Conservation (phyloP, 208 protist genomes). For the Angomonas deanei region DNA sequence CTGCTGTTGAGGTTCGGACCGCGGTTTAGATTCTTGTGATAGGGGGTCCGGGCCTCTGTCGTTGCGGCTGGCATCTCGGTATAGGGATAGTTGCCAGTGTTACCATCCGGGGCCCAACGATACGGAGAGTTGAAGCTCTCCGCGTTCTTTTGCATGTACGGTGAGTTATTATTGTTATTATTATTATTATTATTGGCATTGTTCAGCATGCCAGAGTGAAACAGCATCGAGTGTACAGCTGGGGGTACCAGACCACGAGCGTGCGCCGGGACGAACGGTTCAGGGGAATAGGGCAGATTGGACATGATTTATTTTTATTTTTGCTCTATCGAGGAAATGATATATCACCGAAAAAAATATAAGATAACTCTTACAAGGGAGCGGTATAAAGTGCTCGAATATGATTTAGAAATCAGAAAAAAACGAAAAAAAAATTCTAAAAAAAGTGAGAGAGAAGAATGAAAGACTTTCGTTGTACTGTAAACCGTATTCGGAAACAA, state of each 20-base stretch:
- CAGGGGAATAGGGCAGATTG: not conserved
- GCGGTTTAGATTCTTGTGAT: not conserved
- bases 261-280: not conserved
- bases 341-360: too few relatives aligned
- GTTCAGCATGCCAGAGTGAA: constrained; percentile 4
- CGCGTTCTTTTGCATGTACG: too few relatives aligned
- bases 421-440: constrained; percentile 5
- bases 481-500: not conserved
- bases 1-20: constrained; percentile 4
- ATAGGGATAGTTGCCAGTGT: not conserved
- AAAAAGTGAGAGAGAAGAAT: not conserved
- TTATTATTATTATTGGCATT: too few relatives aligned
- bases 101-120: not conserved
- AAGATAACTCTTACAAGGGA: too few relatives aligned
- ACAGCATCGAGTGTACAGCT: constrained; percentile 5
- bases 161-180: too few relatives aligned
- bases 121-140: not conserved
- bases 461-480: not conserved
- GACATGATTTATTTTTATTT: not conserved
- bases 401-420: constrained; percentile 6
- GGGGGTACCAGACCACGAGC: constrained; percentile 1
- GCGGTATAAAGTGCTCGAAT: not conserved
- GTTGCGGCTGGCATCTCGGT: not conserved
- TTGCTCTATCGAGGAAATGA: not conserved
- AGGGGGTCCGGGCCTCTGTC: not conserved